These are phyloP conservation scores for Camellia sinensis DNA, from an alignment of 148 eudicot species.

Conservation along the genomic window DNA sequence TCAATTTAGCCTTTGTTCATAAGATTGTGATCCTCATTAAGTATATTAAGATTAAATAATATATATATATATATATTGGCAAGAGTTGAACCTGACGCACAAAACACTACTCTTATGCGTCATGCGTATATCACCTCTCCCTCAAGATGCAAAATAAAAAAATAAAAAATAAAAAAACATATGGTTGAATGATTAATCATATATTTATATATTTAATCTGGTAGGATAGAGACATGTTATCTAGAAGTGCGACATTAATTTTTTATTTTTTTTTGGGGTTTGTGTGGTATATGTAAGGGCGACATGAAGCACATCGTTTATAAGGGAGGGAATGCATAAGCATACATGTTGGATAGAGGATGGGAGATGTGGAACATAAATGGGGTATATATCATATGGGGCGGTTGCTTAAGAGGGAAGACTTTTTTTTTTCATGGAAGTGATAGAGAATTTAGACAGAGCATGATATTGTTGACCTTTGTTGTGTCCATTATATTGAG, in stretches of 20 bases:
- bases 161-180: background rate
- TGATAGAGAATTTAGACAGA: background rate
- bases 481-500: constrained; percentile 5
- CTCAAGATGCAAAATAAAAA: background rate
- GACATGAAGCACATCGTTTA: background rate
- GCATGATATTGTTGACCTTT: constrained; percentile 21
- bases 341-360: background rate
- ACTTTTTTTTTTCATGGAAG: background rate
- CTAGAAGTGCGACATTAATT: background rate
- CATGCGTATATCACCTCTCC: constrained; percentile 18
- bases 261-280: background rate
- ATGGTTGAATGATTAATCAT: background rate
- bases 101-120: background rate
- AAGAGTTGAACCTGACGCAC: background rate
- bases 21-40: too few species aligned
- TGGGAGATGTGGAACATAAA: background rate
- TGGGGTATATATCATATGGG: background rate
- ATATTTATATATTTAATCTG: background rate
- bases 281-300: background rate
- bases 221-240: constrained; percentile 4
- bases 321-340: background rate
- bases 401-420: constrained; percentile 9
- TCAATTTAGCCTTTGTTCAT: too few species aligned
- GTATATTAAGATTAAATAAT: too few species aligned
- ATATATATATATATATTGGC: too few species aligned